Evolutionary conservation across 208 protist species (phyloP).

Genomic region (Blastocrithidia nonstop): DNA sequence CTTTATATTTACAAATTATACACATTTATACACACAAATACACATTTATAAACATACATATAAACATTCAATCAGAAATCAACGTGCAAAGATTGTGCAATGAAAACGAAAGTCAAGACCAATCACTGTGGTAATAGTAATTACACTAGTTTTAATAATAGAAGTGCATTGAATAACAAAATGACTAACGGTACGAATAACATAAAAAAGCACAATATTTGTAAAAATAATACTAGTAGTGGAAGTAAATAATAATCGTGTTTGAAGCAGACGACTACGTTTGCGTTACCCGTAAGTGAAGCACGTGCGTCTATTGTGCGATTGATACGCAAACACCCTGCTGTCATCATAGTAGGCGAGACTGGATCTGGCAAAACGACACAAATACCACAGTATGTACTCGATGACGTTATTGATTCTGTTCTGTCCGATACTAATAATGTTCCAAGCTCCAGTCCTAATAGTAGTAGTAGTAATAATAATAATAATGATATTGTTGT

Average conservation of each 20-base stretch:
- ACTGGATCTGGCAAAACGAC: constrained; percentile 89
- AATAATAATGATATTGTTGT: too few relatives aligned
- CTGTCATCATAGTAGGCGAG: constrained; percentile 87
- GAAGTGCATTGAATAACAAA: too few relatives aligned
- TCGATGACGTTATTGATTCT: constrained; percentile 65
- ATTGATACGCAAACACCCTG: constrained; percentile 63
- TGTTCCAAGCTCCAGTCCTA: background rate
- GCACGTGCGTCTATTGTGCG: constrained; percentile 57
- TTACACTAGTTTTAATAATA: too few relatives aligned
- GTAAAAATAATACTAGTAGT: background rate
- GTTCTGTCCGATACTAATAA: constrained; percentile 1
- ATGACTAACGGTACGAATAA: too few relatives aligned
- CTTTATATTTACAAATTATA: too few relatives aligned
- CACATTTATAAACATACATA: too few relatives aligned
- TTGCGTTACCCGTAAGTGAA: constrained; percentile 52
- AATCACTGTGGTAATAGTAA: too few relatives aligned
- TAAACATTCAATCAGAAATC: too few relatives aligned
- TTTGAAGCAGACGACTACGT: constrained; percentile 1
- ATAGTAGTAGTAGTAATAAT: too few relatives aligned
- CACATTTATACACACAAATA: too few relatives aligned
- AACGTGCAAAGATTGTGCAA: too few relatives aligned
- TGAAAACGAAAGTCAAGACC: too few relatives aligned
- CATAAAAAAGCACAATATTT: background rate
- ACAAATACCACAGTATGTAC: constrained; percentile 90
- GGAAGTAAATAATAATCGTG: constrained; percentile 2